A percentile compares a stretch with the other conserved stretches of the same genome.
Conservation (phyloP, 179 eudicot genomes). For the Nepenthes alata region DNA sequence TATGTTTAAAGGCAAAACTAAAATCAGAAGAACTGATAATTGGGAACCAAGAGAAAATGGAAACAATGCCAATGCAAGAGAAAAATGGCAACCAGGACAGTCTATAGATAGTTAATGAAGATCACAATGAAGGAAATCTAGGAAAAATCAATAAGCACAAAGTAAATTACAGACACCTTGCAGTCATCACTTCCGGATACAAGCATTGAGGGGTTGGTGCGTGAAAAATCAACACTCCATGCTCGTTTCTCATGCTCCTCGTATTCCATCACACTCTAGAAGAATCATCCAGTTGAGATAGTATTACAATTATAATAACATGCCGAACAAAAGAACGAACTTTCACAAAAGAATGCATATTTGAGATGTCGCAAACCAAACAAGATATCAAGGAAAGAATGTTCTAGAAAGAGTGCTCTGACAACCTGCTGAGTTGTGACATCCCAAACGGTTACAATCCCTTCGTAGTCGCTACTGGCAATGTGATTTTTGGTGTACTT, state of each 20-base stretch:
- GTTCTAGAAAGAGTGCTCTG: neutral
- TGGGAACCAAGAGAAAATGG: too few relatives aligned
- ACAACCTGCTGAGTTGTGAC: conserved; percentile 67
- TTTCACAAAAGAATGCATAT: too few relatives aligned
- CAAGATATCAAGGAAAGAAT: neutral
- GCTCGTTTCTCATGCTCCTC: conserved; percentile 99
- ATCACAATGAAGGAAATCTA: too few relatives aligned
- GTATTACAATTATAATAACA: neutral
- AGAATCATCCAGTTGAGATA: neutral
- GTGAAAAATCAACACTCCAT: conserved; percentile 94
- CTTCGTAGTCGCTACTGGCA: conserved; percentile 96
- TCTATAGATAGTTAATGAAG: too few relatives aligned
- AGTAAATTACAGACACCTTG: conserved; percentile 36
- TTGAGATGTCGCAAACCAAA: neutral
- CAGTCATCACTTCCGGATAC: conserved; percentile 98
- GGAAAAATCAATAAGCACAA: neutral
- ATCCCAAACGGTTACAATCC: conserved; percentile 92
- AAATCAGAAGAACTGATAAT: too few relatives aligned
- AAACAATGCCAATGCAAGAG: too few relatives aligned
- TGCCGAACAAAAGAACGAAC: neutral
- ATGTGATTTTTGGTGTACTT: conserved; percentile 64
- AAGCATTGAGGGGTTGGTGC: conserved; percentile 74
- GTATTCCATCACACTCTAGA: conserved; percentile 84
- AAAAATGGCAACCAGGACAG: too few relatives aligned
- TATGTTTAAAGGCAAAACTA: too few relatives aligned